Evolutionary conservation across 2,329 filamentous ascomycete genomes (phyloP), one percentile per base, ranked within the genome.

Genomic region (Xylaria sp.): DNA sequence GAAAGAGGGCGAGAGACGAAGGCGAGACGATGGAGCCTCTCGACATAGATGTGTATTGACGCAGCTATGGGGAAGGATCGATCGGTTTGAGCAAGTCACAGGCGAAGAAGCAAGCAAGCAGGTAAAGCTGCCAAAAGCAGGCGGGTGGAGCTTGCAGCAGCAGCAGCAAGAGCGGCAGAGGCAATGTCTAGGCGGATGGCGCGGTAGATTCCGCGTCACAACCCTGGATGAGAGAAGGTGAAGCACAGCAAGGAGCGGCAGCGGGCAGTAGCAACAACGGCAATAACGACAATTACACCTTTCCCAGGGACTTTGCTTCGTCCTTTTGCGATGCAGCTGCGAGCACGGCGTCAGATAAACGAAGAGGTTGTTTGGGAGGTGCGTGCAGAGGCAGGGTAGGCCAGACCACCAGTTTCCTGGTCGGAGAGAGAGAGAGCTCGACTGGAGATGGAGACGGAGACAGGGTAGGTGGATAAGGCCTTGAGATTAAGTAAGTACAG

Each of bases 181-280:
- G 52, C 62, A 31, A n/a, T 59, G 69, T 67, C 48, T 55, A 46
- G 28, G 65, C 60, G 69, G 65, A 63, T 64, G 69, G 64, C 59
- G 69, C 66, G 63, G 67, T 66, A 60, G 62, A 63, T 68, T 67
- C 69, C 64, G 60, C 54, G 63, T 56, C 69, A 69, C 57, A 23
- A 62, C 13, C 51, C 6, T 54, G 25, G 25, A 54, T 13, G 28
- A 67, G 50, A 48, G 54, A 50, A 62, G 46, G 61, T 34, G 44
- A n/a, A 23, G 18, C 18, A 48, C 46, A 18, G 20, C 57, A 57
- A 51, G 25, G 51, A 61, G 31, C 50, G 55, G 34, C n/a, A n/a
- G 46, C 20, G 20, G 44, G 46, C 10, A n/a, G 34, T 13, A 39
- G 50, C n/a, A 59, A 37, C 37, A 23, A 18, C 46, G 20, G 46